phyloP scores from a whole-genome alignment of 768 basidiomycete genomes.

The Pluteus cervinus region DNA sequence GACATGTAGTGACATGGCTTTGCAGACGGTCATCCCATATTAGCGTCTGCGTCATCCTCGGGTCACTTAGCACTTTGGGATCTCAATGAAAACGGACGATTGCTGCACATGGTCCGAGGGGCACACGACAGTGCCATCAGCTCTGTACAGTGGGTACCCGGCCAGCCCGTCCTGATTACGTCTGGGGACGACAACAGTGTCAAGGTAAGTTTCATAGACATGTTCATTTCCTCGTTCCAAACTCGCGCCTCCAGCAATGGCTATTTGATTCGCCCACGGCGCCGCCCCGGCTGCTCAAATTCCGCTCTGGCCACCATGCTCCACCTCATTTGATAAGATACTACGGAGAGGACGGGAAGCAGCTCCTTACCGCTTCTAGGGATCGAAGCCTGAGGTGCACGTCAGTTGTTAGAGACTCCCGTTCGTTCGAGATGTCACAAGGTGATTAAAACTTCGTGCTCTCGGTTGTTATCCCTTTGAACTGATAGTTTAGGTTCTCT shows the following conservation, averaged over 20 bases:
- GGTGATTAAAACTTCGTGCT: slow-evolving; percentile 39
- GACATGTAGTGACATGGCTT: too few relatives aligned
- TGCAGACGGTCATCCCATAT: slow-evolving; percentile 79
- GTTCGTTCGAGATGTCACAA: slow-evolving; percentile 93
- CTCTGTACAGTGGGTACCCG: slow-evolving; percentile 85
- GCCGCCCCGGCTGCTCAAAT: slow-evolving; percentile 84
- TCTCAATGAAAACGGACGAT: slow-evolving; percentile 70
- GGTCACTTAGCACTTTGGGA: slow-evolving; percentile 96
- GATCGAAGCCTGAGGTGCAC: slow-evolving; percentile 89
- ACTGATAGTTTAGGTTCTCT: slow-evolving; percentile 58
- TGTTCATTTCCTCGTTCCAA: background rate
- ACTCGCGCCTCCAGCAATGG: slow-evolving; percentile 73
- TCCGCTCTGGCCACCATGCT: slow-evolving; percentile 84
- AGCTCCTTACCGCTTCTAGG: slow-evolving; percentile 80
- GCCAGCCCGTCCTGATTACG: slow-evolving; percentile 86
- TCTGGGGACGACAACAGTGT: slow-evolving; percentile 94
- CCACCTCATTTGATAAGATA: slow-evolving; percentile 91
- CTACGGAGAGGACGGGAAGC: slow-evolving; percentile 97
- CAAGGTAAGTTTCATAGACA: slow-evolving; percentile 49
- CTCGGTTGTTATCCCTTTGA: background rate
- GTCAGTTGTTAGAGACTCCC: slow-evolving; percentile 90
- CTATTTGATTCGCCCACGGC: slow-evolving; percentile 88
- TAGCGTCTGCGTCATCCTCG: slow-evolving; percentile 80
- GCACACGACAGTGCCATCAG: slow-evolving; percentile 87
- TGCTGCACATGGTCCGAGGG: slow-evolving; percentile 80